A percentile compares a stretch with the other conserved stretches of the same genome.
phyloP scores from a whole-genome alignment of 2,329 filamentous ascomycete genomes.

The Ascochyta clinopodiicola region DNA sequence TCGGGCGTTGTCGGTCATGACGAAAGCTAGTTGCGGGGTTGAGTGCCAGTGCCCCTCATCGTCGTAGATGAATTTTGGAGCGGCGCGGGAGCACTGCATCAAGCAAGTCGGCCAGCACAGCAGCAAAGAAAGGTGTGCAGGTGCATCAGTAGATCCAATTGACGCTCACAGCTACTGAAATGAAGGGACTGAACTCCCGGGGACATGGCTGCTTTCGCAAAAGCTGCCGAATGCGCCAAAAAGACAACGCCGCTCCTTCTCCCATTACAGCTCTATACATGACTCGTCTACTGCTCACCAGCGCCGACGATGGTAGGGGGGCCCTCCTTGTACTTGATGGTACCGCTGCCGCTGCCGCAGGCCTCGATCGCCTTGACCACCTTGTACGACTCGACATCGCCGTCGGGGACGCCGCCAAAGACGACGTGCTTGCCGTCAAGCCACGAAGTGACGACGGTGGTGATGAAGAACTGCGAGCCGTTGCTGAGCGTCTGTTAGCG shows the following conservation, averaged over 20 bases:
- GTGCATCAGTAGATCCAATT: slow-evolving; percentile 24
- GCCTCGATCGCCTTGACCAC: slow-evolving; percentile 67
- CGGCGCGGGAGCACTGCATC: not conserved
- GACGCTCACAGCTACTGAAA: slow-evolving; percentile 29
- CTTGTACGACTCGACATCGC: slow-evolving; percentile 60
- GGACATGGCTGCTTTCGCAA: slow-evolving; percentile 6
- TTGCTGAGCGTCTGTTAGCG: slow-evolving; percentile 57
- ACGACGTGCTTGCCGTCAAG: slow-evolving; percentile 84
- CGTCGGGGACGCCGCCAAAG: slow-evolving; percentile 73
- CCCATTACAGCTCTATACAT: slow-evolving; percentile 12
- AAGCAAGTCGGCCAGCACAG: not conserved
- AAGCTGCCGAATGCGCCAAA: slow-evolving; percentile 17
- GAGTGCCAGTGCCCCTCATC: slow-evolving; percentile 27
- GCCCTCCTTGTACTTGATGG: slow-evolving; percentile 58
- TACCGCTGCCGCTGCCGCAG: slow-evolving; percentile 61
- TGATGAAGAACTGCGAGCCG: slow-evolving; percentile 77
- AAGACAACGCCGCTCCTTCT: slow-evolving; percentile 17
- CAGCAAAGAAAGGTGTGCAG: not conserved
- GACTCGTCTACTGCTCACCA: slow-evolving; percentile 54
- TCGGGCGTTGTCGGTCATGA: slow-evolving; percentile 20
- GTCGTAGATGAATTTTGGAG: slow-evolving; percentile 26
- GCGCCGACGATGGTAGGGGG: slow-evolving; percentile 60
- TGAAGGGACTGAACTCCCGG: slow-evolving; percentile 10
- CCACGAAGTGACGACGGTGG: slow-evolving; percentile 70
- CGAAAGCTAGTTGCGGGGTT: slow-evolving; percentile 36